phyloP scores from a whole-genome alignment of 2,329 filamentous ascomycete species.

The Arthrobotrys pseudoclavata region DNA sequence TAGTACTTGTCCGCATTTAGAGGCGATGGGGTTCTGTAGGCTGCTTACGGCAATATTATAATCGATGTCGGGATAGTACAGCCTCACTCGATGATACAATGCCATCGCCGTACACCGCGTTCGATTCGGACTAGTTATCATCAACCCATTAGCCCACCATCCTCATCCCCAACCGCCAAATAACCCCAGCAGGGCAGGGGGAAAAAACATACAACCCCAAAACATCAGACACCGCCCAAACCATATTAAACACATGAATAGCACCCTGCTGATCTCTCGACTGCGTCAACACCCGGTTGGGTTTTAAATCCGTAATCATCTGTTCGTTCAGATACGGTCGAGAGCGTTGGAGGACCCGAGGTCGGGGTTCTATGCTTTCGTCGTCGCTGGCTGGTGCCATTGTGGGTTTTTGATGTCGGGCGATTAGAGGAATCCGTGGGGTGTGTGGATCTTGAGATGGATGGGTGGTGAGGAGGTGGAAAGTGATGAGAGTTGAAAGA shows the following conservation, averaged over 20 bases:
- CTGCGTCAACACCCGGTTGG: conserved; percentile 78
- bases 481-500: conserved; percentile 18
- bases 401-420: not conserved
- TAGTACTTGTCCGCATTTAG: not conserved
- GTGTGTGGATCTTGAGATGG: not conserved
- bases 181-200: conserved; percentile 5
- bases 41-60: conserved; percentile 77
- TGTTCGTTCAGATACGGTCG: conserved; percentile 84
- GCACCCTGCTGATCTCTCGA: conserved; percentile 84
- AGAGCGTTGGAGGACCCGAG: conserved; percentile 61
- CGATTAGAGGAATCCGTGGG: not conserved
- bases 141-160: not conserved
- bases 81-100: conserved; percentile 93
- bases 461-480: not conserved
- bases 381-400: conserved; percentile 57
- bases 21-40: not conserved
- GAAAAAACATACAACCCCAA: conserved; percentile 78
- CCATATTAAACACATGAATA: conserved; percentile 87
- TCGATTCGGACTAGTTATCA: conserved; percentile 82
- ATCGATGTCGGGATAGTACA: conserved; percentile 85
- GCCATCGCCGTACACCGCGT: conserved; percentile 92
- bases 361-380: conserved; percentile 41
- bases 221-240: conserved; percentile 83
- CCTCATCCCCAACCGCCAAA: conserved; percentile 12
- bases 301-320: conserved; percentile 79